A percentile compares a stretch with the other conserved stretches of the same genome.
phyloP scores from a whole-genome alignment of 2,329 filamentous ascomycete species.

The Verticillium dahliae region DNA sequence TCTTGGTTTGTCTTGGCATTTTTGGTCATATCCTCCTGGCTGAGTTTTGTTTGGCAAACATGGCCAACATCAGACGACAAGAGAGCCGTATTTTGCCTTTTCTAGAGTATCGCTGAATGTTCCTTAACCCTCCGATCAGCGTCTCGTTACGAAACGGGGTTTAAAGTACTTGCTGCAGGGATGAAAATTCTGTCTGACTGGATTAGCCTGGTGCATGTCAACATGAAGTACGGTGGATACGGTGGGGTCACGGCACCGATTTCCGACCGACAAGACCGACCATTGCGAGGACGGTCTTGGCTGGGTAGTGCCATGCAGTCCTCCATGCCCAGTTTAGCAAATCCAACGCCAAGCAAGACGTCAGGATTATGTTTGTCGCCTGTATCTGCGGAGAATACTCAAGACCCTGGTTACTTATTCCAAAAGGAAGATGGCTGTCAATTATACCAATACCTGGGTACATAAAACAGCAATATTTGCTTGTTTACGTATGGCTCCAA shows the following conservation, averaged over 20 bases:
- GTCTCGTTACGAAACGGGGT: background rate
- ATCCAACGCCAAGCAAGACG: background rate
- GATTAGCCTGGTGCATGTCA: background rate
- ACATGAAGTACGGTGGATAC: background rate
- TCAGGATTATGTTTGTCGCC: background rate
- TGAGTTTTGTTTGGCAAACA: background rate
- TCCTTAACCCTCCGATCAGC: too few relatives aligned
- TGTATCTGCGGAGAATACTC: background rate
- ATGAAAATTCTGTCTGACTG: background rate
- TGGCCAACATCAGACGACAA: background rate
- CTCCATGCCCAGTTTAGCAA: background rate
- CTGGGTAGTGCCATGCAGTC: background rate
- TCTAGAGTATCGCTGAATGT: too few relatives aligned
- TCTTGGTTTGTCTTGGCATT: background rate
- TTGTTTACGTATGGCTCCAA: too few relatives aligned
- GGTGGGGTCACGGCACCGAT: background rate
- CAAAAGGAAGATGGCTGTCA: too few relatives aligned
- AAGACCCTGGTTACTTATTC: too few relatives aligned
- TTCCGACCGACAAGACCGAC: background rate
- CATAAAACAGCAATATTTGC: too few relatives aligned
- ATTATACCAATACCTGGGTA: too few relatives aligned
- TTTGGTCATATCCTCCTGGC: background rate
- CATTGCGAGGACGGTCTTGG: background rate
- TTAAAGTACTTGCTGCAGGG: background rate
- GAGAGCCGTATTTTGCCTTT: background rate